phyloP scores from a whole-genome alignment of 139 green algal species.

The Auxenochlorella pyrenoidosa region DNA sequence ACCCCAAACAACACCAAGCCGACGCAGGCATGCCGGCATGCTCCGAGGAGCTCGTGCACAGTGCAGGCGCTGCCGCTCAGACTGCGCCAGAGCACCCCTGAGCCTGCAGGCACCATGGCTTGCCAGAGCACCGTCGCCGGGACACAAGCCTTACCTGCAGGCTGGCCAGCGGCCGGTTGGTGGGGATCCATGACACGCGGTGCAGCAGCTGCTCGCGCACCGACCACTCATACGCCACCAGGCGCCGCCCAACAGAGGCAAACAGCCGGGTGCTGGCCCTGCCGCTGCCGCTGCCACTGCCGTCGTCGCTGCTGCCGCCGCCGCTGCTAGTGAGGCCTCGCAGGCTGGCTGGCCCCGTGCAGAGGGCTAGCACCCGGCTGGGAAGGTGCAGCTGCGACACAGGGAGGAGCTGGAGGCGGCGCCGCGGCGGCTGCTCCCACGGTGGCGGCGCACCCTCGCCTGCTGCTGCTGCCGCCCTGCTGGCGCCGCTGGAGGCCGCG shows the following conservation, averaged over 20 bases:
- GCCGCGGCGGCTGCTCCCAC: neutral
- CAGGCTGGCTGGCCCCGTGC: neutral
- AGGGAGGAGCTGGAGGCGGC: slow-evolving; percentile 7
- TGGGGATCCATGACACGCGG: slow-evolving; percentile 22
- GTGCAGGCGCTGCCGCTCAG: neutral
- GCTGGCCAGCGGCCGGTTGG: neutral
- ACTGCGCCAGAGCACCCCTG: too few species aligned
- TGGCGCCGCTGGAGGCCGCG: neutral
- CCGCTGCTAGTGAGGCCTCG: neutral
- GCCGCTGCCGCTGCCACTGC: neutral
- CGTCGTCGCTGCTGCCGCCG: neutral
- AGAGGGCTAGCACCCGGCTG: slow-evolving; percentile 27
- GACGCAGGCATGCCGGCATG: too few species aligned
- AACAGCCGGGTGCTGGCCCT: neutral
- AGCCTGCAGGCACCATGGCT: too few species aligned
- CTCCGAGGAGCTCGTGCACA: too few species aligned
- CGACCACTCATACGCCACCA: slow-evolving; percentile 18
- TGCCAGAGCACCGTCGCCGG: too few species aligned
- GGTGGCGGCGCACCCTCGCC: neutral
- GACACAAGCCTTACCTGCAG: neutral
- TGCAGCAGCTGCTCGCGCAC: slow-evolving; percentile 1
- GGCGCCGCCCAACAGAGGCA: slow-evolving; percentile 16
- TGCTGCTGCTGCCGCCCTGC: neutral
- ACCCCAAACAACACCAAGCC: too few species aligned
- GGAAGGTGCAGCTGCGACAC: slow-evolving; percentile 22